phyloP scores from a whole-genome alignment of 2,329 filamentous ascomycete species.

The Colletotrichum higginsianum region DNA sequence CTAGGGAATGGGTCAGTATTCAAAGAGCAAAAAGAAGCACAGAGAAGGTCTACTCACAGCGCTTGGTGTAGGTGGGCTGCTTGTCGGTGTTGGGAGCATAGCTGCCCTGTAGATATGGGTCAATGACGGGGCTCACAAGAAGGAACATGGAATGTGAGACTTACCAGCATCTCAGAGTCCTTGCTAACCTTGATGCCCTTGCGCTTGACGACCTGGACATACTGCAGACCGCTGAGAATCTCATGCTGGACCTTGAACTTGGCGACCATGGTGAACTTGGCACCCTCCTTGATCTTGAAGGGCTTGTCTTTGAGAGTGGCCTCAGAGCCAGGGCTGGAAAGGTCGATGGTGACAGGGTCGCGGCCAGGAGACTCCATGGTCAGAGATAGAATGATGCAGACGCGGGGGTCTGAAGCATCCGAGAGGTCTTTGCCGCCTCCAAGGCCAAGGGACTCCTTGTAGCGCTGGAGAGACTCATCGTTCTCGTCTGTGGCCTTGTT shows the following conservation, averaged over 20 bases:
- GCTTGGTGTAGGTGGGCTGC: constrained; percentile 89
- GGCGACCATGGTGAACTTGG: constrained; percentile 94
- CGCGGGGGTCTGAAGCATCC: constrained; percentile 85
- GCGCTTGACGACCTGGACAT: constrained; percentile 93
- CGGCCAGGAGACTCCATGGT: constrained; percentile 90
- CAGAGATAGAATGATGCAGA: constrained; percentile 93
- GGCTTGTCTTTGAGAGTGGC: constrained; percentile 88
- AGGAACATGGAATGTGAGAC: constrained; percentile 51
- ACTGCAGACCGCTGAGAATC: constrained; percentile 94
- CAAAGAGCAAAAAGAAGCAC: not conserved
- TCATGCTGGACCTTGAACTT: constrained; percentile 97
- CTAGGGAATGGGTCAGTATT: constrained; percentile 60
- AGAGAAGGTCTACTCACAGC: constrained; percentile 76
- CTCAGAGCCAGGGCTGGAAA: constrained; percentile 81
- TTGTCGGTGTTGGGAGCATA: constrained; percentile 94
- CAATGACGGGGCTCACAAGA: constrained; percentile 45
- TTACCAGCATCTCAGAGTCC: constrained; percentile 97
- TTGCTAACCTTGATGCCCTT: constrained; percentile 91
- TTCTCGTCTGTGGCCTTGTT: constrained; percentile 66
- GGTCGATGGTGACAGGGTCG: constrained; percentile 88
- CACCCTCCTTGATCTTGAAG: constrained; percentile 97
- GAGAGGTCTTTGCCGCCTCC: constrained; percentile 80
- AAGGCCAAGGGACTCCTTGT: constrained; percentile 96
- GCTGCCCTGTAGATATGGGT: constrained; percentile 75
- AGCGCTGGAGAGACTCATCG: constrained; percentile 96